Evolutionary conservation across 169 alveolate species (phyloP), one percentile per base, ranked within the genome.

Genomic region (Eimeria brunetti): DNA sequence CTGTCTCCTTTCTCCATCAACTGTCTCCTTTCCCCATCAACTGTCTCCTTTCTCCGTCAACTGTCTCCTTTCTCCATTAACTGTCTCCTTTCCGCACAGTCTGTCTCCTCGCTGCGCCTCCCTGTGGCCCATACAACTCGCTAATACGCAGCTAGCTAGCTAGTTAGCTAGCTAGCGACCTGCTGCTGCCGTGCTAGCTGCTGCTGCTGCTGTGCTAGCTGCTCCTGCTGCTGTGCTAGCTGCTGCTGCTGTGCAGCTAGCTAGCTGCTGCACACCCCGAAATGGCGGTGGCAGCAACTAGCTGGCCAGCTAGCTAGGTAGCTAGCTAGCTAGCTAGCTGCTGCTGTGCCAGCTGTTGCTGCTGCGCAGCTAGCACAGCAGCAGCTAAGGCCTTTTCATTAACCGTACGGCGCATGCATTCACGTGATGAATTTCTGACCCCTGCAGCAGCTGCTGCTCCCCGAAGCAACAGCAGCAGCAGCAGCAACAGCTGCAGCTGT

Each of bases 361-460:
- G 64, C 64, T 56, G 64, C 64, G 9, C 64, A 12, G 64, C 64
- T n/a, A n/a, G n/a, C n/a, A n/a, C n/a, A n/a, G n/a, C n/a, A 56
- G 64, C 64, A 56, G 64, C 64, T 12, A 18, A 12, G 18, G 64
- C 64, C 64, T 18, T 56, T 56, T 18, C 24, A 56, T 9, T 56
- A 12, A 18, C 64, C 18, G 24, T 56, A 18, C 18, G 64, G 64
- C 64, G 18, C 84, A 46, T 16, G 56, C 84, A 27, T 53, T 53
- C 56, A 73, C 56, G 56, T 73, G 84, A 67, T 16, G 36, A 7
- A 75, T 11, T 44, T 3, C 58, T 11, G 46, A 58, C 16, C 7
- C 58, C 85, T 36, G 78, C 78, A 67, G 78, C 78, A 67, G 78
- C 11, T 2, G 78, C 78, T 20, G 78, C 78, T 20, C 44, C 56